These are phyloP conservation scores for Phytophthora citrophthora DNA, from an alignment of 352 stramenopile genomes.

Conservation along the genomic window DNA sequence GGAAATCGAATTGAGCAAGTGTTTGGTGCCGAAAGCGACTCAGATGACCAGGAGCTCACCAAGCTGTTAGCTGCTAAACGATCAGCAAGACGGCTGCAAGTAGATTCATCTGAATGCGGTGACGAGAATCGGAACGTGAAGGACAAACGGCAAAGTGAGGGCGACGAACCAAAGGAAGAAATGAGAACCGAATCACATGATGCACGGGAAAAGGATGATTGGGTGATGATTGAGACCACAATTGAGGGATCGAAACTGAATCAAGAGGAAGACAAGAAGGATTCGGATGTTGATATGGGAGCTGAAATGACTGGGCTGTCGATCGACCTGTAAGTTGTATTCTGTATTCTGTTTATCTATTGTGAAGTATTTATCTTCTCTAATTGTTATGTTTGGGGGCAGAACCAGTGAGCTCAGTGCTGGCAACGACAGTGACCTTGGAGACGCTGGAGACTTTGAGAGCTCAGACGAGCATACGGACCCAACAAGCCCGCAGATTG, in stretches of 20 bases:
- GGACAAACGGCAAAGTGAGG: neutral
- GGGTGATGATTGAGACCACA: constrained; percentile 8
- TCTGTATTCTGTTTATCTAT: constrained; percentile 17
- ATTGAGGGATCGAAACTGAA: neutral
- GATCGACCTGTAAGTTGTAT: constrained; percentile 67
- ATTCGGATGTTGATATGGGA: constrained; percentile 12
- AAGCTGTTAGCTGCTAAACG: constrained; percentile 42
- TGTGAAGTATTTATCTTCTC: constrained; percentile 16
- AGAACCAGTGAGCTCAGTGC: constrained; percentile 45
- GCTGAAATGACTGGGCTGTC: constrained; percentile 45
- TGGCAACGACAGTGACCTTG: constrained; percentile 1
- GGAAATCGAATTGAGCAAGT: neutral
- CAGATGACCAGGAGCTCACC: constrained; percentile 34
- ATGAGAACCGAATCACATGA: neutral
- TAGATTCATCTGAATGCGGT: neutral
- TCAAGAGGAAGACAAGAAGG: constrained; percentile 2
- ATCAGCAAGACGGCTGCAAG: constrained; percentile 19
- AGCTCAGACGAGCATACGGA: neutral
- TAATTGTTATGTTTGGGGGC: constrained; percentile 8
- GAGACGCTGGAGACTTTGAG: neutral
- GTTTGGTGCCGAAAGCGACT: constrained; percentile 8
- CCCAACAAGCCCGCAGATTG: neutral
- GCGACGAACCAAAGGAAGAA: neutral
- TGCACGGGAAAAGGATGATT: constrained; percentile 11
- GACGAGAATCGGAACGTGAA: neutral